A percentile compares a stretch with the other conserved stretches of the same genome.
Evolutionary conservation across 2,329 filamentous ascomycete genomes (phyloP).

Genomic region (Fusarium sp.): DNA sequence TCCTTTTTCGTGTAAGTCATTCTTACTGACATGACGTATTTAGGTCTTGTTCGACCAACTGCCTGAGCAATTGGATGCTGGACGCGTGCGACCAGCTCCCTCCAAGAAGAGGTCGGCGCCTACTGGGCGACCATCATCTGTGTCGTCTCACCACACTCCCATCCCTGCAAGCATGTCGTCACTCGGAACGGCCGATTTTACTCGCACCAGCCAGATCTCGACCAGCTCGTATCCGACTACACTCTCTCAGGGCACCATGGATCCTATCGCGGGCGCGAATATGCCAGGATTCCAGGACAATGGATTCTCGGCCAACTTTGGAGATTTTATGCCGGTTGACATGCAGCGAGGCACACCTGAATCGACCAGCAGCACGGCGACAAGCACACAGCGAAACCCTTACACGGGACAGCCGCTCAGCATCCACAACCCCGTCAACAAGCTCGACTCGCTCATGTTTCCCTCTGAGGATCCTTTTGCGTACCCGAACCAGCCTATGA

Average conservation of each 20-base stretch:
- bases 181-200: conserved; percentile 48
- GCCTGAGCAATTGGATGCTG: conserved; percentile 72
- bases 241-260: conserved; percentile 47
- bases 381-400: conserved; percentile 50
- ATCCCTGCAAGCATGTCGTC: conserved; percentile 47
- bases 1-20: neutral
- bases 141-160: conserved; percentile 43
- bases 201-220: conserved; percentile 44
- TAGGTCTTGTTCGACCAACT: conserved; percentile 85
- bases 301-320: conserved; percentile 51
- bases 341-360: conserved; percentile 55
- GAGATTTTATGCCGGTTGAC: conserved; percentile 57
- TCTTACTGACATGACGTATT: conserved; percentile 17
- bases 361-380: conserved; percentile 52
- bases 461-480: conserved; percentile 78
- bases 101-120: conserved; percentile 67
- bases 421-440: conserved; percentile 62
- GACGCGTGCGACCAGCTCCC: conserved; percentile 49
- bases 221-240: conserved; percentile 42
- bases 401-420: conserved; percentile 47
- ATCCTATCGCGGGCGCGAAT: conserved; percentile 45
- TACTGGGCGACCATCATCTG: conserved; percentile 45
- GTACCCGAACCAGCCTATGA: conserved; percentile 79
- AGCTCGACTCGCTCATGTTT: conserved; percentile 82
- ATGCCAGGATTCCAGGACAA: conserved; percentile 48